Evolutionary conservation across 2,329 filamentous ascomycete species (phyloP).

Genomic region (Chaetothyriales sp.): DNA sequence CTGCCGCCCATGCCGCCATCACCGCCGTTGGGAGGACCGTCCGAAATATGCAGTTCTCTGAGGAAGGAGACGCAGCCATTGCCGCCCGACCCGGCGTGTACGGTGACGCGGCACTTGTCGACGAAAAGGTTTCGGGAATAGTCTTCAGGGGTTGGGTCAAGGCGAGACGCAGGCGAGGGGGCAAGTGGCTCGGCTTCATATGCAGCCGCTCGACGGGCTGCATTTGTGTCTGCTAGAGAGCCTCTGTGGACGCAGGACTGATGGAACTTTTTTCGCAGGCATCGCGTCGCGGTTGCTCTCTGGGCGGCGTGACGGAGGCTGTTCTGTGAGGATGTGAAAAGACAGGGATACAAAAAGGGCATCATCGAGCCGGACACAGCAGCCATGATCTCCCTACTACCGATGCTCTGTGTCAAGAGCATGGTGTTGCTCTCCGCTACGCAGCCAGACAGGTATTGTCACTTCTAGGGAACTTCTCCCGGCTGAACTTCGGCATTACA

Average conservation of each 20-base stretch:
- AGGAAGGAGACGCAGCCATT: slow-evolving; percentile 90
- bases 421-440: slow-evolving; percentile 29
- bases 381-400: slow-evolving; percentile 30
- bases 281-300: not conserved
- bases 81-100: slow-evolving; percentile 69
- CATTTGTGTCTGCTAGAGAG: slow-evolving; percentile 11
- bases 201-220: slow-evolving; percentile 5
- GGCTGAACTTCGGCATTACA: not conserved
- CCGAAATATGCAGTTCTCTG: slow-evolving; percentile 73
- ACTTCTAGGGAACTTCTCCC: slow-evolving; percentile 18
- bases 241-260: slow-evolving; percentile 1
- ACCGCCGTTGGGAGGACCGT: slow-evolving; percentile 86
- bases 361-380: slow-evolving; percentile 26
- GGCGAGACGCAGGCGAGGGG: slow-evolving; percentile 28
- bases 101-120: slow-evolving; percentile 63
- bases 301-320: slow-evolving; percentile 9
- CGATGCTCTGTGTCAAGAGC: slow-evolving; percentile 35
- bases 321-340: slow-evolving; percentile 9
- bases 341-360: slow-evolving; percentile 24
- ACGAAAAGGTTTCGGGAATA: slow-evolving; percentile 72
- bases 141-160: slow-evolving; percentile 72
- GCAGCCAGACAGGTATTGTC: slow-evolving; percentile 33
- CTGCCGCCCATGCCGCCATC: slow-evolving; percentile 86
- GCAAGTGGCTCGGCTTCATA: slow-evolving; percentile 9
- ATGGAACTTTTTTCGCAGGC: not conserved